These are phyloP conservation scores for Mycena rosella DNA, from an alignment of 768 basidiomycete species.

Conservation along the genomic window DNA sequence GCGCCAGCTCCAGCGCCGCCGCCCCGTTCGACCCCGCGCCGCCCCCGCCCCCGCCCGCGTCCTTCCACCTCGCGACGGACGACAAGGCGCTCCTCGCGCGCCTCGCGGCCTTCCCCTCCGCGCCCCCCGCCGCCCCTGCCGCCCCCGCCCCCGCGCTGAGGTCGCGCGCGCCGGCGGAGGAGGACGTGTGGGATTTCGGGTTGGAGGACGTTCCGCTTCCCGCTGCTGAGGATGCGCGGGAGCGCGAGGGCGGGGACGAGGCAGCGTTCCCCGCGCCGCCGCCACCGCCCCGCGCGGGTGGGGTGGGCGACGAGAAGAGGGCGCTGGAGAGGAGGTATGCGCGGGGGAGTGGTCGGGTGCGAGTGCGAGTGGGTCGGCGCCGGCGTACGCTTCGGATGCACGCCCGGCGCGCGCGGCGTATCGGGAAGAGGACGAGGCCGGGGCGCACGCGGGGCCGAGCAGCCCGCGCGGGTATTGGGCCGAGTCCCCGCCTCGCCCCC, in stretches of 20 bases:
- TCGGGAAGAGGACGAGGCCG: too few species aligned
- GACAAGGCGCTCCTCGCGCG: conserved; percentile 71
- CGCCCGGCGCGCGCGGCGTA: too few species aligned
- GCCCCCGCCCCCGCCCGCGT: too few species aligned
- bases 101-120: conserved; percentile 46
- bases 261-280: neutral
- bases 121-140: neutral
- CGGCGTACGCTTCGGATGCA: too few species aligned
- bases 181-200: neutral
- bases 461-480: too few species aligned
- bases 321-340: conserved; percentile 34
- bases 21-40: too few species aligned
- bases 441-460: too few species aligned
- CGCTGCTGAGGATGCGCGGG: neutral
- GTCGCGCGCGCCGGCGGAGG: neutral
- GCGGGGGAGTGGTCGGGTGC: too few species aligned
- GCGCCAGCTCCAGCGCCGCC: too few species aligned
- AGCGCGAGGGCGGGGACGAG: neutral
- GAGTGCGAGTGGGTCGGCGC: too few species aligned
- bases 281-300: neutral
- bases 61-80: conserved; percentile 69
- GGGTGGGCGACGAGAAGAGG: conserved; percentile 30
- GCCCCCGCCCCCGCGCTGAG: neutral
- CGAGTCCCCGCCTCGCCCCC: neutral
- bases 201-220: neutral